Percentiles rank a stretch among this genome's conserved stretches.
Conservation (phyloP, 2,329 filamentous ascomycete species). For the Exophiala aquamarina region DNA sequence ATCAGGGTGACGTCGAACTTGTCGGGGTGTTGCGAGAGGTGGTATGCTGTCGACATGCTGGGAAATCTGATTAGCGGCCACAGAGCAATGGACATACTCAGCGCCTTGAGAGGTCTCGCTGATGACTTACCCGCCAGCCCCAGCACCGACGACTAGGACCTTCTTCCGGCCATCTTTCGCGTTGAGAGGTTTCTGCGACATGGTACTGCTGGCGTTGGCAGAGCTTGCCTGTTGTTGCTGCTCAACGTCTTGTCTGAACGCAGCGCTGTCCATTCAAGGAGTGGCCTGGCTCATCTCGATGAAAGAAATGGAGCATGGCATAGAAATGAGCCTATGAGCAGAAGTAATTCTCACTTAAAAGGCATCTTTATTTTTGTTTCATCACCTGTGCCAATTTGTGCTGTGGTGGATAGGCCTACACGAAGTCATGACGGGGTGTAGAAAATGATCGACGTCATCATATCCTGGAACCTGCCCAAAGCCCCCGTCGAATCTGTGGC, state of each 20-base stretch:
- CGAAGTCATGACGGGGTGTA: slow-evolving; percentile 3
- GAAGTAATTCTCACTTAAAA: not conserved
- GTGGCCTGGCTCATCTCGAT: not conserved
- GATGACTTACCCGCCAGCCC: slow-evolving; percentile 54
- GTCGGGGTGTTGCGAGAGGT: slow-evolving; percentile 64
- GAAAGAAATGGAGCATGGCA: not conserved
- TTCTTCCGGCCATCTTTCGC: slow-evolving; percentile 39
- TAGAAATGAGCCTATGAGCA: not conserved
- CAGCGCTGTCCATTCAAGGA: slow-evolving; percentile 62
- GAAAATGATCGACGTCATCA: slow-evolving; percentile 1
- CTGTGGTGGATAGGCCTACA: not conserved
- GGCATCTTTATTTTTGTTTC: not conserved
- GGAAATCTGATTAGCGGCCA: not conserved
- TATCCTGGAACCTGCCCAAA: no score
- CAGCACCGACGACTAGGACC: slow-evolving; percentile 62
- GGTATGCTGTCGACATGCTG: slow-evolving; percentile 50
- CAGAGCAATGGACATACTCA: no score
- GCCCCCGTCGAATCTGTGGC: no score
- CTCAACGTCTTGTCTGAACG: slow-evolving; percentile 16
- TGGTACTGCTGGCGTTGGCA: slow-evolving; percentile 2
- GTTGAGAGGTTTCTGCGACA: slow-evolving; percentile 18
- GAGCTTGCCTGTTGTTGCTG: slow-evolving; percentile 4
- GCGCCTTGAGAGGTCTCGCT: no score
- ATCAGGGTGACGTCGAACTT: slow-evolving; percentile 66
- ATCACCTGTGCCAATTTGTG: not conserved